Evolutionary conservation across 2,329 filamentous ascomycete genomes (phyloP), one percentile per base, ranked within the genome.

Genomic region (Akanthomyces lecanii): DNA sequence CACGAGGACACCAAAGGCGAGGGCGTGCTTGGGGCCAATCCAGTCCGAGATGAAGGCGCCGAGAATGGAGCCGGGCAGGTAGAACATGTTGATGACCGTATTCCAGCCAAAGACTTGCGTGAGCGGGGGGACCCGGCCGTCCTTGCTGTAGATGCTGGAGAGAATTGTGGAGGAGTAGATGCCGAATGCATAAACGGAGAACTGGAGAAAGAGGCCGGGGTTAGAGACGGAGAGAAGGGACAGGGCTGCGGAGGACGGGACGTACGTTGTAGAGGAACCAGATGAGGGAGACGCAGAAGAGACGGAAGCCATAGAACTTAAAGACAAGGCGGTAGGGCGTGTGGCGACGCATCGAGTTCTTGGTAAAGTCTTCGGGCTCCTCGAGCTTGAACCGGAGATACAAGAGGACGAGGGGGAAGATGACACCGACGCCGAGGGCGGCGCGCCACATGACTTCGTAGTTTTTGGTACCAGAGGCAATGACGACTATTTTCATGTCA

Each of bases 31-130:
- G 0, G 93, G 92, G 0, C 93, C 93, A 58, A 96, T 78, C 77
- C 82, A 86, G 76, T 97, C 93, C 23, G 86, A 89, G 7, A 90
- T 78, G 62, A 90, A 90, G 0, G 91, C 89, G 23, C 93, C 93
- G 6, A 89, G 75, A 60, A 93, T 80, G 25, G 91, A 90, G 1
- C 93, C 93, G 0, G 92, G 92, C 56, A 96, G 83, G 75, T 96
- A 96, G 75, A 97, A 97, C 66, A 92, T 78, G 74, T 94, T 96
- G 78, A 96, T 86, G 47, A 97, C 83, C 0, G 89, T 92, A 72
- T 91, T 92, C 92, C 92, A 97, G 47, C 92, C 93, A 65, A 97
- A 93, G 12, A 87, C 78, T 66, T 89, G 89, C 71, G 91, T 93
- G 1, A 97, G 78, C 0, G 88, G 83, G 0, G 85, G 4, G 28